Evolutionary conservation across 176 grass and related monocot species (phyloP), one percentile per base, ranked within the genome.

Genomic region (Aechmea fasciata): DNA sequence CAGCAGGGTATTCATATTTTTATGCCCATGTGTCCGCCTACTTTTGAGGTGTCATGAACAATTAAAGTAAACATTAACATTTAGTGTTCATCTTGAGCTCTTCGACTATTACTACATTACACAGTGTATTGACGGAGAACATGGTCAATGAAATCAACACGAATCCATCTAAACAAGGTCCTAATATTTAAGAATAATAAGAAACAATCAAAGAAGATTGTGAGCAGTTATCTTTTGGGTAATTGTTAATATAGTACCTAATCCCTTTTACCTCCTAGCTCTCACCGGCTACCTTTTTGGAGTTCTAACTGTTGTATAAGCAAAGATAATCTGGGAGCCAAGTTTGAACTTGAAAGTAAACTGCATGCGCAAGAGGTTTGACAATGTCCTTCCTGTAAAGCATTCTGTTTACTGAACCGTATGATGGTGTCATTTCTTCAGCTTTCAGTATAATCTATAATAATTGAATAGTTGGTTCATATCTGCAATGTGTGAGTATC

Each of bases 181-280:
- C 33, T 41, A n/a, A n/a, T n/a, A 41, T 8, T 41, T 41, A 41
- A 41, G 3, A 41, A 41, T 41, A 41, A 41, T 41, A 41, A 41
- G 33, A 41, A 41, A 41, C 33, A 41, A 41, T 41, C 33, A 41
- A 41, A 41, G 33, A 41, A 41, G 33, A 41, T 41, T 41, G 33
- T 18, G 9, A 20, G 57, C 8, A 20, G 22, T 62, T 24, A 62
- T 62, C 57, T 62, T 62, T n/a, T 24, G 57, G 13, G 28, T 67
- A 15, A 11, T 15, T 29, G 65, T n/a, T 10, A 67, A 48, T n/a
- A 47, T 9, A 48, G 47, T 67, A 48, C 65, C 65, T 67, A 67
- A 67, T 67, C 65, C 15, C 33, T 67, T 62, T 62, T 62, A 62
- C 8, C 57, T 62, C 57, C 10, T 11, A 41, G 57, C 57, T 23